Evolutionary conservation across 1,284 basidiomycete species (phyloP), one percentile per base, ranked within the genome.

Genomic region (Gymnopus androsaceus): DNA sequence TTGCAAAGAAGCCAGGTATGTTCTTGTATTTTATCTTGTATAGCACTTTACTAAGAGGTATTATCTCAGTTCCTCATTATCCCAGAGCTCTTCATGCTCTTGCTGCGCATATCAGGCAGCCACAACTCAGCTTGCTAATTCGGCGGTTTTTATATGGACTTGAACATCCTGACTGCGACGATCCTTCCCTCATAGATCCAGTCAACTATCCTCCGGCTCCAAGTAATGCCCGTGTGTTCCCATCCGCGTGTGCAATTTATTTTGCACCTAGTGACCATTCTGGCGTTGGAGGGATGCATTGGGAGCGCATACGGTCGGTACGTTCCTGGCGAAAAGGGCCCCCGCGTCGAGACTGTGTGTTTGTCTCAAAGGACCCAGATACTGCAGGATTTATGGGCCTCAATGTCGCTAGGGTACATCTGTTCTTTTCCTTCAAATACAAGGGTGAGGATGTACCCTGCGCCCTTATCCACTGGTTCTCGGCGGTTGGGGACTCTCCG

Each of bases 211-310:
- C 56, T 12, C 6, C 8, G 7, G 30, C 54, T 21, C 14, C 7
- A 8, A 36, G 42, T 15, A 42, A 47, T 5, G 34, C 71, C 3
- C 42, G 55, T 9, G 61, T 69, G 3, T 70, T 61, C 42, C 65
- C 66, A 28, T 72, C 67, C 4, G 72, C 69, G 0, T 21, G 59
- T 1, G 62, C 67, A 0, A 61, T 49, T 0, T 72, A 66, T 51
- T 67, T 62, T 61, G 62, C 69, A 0, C 71, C 68, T n/a, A 72
- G 70, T 46, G 66, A 73, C 36, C 52, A 58, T 0, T 66, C 60
- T 31, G 67, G 69, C 0, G 42, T 61, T 36, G 51, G 60, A 3
- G 63, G 66, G 0, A 69, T 70, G 67, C 57, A 61, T 38, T 55
- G 58, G n/a, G 64, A 72, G 51, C 55, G 50, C 0, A 67, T 70